These are phyloP conservation scores for Lasiosphaeria ovina DNA, from an alignment of 495 filamentous ascomycete genomes.

Conservation along the genomic window DNA sequence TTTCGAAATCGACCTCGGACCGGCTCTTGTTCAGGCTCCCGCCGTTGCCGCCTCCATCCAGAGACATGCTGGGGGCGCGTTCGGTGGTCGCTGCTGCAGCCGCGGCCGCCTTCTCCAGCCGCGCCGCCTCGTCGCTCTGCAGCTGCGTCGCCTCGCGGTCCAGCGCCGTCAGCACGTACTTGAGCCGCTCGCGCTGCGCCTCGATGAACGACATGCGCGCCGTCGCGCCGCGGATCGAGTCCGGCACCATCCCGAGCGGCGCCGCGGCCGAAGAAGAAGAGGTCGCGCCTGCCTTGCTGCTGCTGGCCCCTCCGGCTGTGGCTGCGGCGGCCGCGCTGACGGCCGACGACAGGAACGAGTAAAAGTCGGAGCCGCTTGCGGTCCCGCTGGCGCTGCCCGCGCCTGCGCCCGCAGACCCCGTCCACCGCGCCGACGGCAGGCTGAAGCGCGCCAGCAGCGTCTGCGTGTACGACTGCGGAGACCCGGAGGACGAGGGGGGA, in stretches of 20 bases:
- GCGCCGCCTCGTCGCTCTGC: conserved; percentile 34
- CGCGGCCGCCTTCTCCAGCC: conserved; percentile 7
- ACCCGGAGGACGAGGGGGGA: conserved; percentile 29
- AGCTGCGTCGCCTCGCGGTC: conserved; percentile 64
- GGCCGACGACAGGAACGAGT: conserved; percentile 71
- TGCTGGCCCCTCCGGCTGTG: conserved; percentile 28
- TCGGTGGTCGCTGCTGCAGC: too few species aligned
- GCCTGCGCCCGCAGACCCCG: background rate
- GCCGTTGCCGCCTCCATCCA: conserved; percentile 37
- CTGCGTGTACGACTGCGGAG: conserved; percentile 69
- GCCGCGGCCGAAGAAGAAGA: background rate
- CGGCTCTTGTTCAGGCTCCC: conserved; percentile 66
- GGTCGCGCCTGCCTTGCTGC: background rate
- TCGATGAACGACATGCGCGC: conserved; percentile 70
- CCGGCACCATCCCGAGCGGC: conserved; percentile 62
- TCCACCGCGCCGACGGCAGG: conserved; percentile 60
- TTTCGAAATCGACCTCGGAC: conserved; percentile 79
- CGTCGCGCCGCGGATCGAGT: conserved; percentile 54
- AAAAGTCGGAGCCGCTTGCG: conserved; percentile 59
- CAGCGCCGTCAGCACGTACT: conserved; percentile 67
- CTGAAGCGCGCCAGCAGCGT: conserved; percentile 80
- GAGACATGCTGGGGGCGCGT: conserved; percentile 5
- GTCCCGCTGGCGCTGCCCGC: conserved; percentile 24
- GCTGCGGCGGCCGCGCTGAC: conserved; percentile 43
- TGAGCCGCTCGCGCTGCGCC: conserved; percentile 70